phyloP scores from a whole-genome alignment of 1,139 yeast genomes.

The Nakaseomyces nivariensis region DNA sequence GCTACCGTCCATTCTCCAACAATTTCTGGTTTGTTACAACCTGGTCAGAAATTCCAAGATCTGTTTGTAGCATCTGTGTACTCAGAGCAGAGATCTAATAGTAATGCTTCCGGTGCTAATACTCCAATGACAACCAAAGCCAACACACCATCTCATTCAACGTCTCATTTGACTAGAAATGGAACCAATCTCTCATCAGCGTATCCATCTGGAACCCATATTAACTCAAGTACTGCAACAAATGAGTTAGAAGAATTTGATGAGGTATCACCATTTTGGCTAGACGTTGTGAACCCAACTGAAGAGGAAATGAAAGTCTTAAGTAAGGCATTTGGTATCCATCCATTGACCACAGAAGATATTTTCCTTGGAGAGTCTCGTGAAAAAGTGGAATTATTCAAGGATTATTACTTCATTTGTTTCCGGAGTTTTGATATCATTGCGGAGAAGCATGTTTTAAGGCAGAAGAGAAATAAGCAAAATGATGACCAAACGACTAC shows the following conservation, averaged over 20 bases:
- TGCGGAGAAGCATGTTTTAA: constrained; percentile 51
- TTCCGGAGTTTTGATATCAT: constrained; percentile 87
- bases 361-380: constrained; percentile 88
- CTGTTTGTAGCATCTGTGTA: constrained; percentile 37
- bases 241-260: constrained; percentile 12
- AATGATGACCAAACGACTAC: constrained; percentile 3
- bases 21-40: constrained; percentile 67
- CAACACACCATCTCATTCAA: constrained; percentile 12
- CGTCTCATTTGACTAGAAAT: constrained; percentile 7
- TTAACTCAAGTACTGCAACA: constrained; percentile 15
- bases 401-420: constrained; percentile 83
- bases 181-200: background rate
- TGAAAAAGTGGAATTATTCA: constrained; percentile 88
- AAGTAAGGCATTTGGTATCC: constrained; percentile 86
- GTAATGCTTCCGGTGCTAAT: constrained; percentile 6
- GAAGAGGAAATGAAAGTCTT: constrained; percentile 94
- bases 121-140: constrained; percentile 25
- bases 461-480: constrained; percentile 25
- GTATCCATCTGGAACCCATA: constrained; percentile 3
- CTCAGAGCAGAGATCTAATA: constrained; percentile 7
- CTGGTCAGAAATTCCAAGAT: constrained; percentile 42
- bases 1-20: constrained; percentile 86
- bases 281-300: constrained; percentile 85
- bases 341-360: constrained; percentile 93
- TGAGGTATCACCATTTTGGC: constrained; percentile 63